Conservation (phyloP, 140 eudicot genomes). For the Stevia rebaudiana region DNA sequence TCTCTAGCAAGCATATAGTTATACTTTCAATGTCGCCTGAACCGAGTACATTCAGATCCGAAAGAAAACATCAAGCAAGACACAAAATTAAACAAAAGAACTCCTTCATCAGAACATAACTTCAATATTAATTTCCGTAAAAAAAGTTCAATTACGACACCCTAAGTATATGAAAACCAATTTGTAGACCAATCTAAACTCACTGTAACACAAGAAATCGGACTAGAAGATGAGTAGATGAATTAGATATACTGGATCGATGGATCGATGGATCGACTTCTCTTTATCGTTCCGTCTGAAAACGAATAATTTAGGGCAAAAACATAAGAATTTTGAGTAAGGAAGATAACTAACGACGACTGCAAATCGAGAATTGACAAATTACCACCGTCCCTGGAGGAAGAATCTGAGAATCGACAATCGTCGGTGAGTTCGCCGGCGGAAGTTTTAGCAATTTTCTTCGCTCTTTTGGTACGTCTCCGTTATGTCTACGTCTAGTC, state of each 20-base stretch:
- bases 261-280: conserved; percentile 16
- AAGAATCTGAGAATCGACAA: background rate
- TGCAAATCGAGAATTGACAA: background rate
- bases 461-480: conserved; percentile 18
- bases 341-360: background rate
- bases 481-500: conserved; percentile 23
- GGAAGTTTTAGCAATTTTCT: conserved; percentile 8
- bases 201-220: conserved; percentile 1
- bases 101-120: background rate
- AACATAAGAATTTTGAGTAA: background rate
- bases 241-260: conserved; percentile 11
- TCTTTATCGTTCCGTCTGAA: conserved; percentile 9
- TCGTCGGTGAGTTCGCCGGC: conserved; percentile 32
- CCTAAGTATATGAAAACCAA: background rate
- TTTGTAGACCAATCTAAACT: conserved; percentile 4
- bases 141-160: background rate
- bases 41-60: background rate
- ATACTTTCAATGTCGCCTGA: background rate
- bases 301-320: conserved; percentile 12
- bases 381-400: background rate
- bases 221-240: background rate
- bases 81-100: background rate
- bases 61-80: background rate
- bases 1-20: background rate
- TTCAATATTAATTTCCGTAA: background rate